phyloP scores from a whole-genome alignment of 345 rosid genomes.

The Mallotus nudiflorus region DNA sequence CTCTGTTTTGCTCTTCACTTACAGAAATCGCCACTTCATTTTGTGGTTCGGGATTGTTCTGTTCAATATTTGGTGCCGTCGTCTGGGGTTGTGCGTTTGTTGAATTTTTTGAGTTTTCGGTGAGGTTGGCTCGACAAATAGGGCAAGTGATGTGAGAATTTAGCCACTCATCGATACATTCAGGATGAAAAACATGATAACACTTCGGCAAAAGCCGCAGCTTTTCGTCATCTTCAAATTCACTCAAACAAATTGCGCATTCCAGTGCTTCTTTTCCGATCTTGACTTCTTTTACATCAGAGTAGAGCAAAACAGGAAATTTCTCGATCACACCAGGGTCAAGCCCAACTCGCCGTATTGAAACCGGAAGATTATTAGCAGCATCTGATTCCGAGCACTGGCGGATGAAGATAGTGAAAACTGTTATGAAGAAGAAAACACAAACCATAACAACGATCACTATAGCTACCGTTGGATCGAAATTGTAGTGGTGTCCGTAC shows the following conservation, averaged over 20 bases:
- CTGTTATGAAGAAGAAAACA: slow-evolving; percentile 25
- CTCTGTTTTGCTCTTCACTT: slow-evolving; percentile 19
- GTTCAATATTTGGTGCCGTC: slow-evolving; percentile 14
- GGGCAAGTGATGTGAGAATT: slow-evolving; percentile 56
- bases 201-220: slow-evolving; percentile 49
- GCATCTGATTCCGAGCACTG: slow-evolving; percentile 26
- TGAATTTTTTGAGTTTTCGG: slow-evolving; percentile 4
- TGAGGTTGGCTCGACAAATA: slow-evolving; percentile 54
- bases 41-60: neutral
- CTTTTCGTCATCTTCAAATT: slow-evolving; percentile 18
- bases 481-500: slow-evolving; percentile 5
- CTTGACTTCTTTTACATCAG: slow-evolving; percentile 48
- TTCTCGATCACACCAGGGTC: slow-evolving; percentile 47
- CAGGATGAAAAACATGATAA: slow-evolving; percentile 54
- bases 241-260: slow-evolving; percentile 31
- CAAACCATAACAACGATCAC: slow-evolving; percentile 25
- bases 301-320: slow-evolving; percentile 61
- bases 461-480: slow-evolving; percentile 28
- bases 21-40: slow-evolving; percentile 36
- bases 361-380: neutral
- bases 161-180: slow-evolving; percentile 58
- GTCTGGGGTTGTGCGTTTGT: too few species aligned
- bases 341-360: slow-evolving; percentile 39
- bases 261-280: slow-evolving; percentile 43
- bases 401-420: slow-evolving; percentile 31